Evolutionary conservation across 306 rosid species (phyloP).

Genomic region (Prunus padus): DNA sequence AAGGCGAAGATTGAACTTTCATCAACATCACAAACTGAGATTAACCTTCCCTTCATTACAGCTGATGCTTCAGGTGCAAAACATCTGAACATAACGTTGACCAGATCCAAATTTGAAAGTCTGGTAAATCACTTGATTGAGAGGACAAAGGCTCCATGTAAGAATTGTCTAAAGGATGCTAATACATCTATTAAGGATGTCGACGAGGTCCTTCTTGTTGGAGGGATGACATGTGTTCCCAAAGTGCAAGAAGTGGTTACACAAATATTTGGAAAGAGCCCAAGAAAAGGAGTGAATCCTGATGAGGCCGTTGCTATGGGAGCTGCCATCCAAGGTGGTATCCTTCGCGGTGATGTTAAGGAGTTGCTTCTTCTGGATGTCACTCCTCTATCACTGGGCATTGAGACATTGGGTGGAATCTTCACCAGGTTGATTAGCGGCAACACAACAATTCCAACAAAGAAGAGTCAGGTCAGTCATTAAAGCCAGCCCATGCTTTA

Average conservation of each 20-base stretch:
- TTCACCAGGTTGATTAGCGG: constrained; percentile 80
- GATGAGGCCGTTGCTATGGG: constrained; percentile 98
- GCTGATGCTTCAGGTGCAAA: constrained; percentile 97
- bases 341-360: constrained; percentile 96
- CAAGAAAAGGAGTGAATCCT: constrained; percentile 96
- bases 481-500: neutral
- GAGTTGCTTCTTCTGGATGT: constrained; percentile 86
- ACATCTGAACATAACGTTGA: constrained; percentile 83
- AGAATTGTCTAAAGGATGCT: constrained; percentile 88
- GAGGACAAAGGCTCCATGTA: constrained; percentile 80
- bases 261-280: constrained; percentile 76
- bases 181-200: constrained; percentile 68
- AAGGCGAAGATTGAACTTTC: constrained; percentile 94
- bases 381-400: constrained; percentile 94
- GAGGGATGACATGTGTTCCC: constrained; percentile 97
- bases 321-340: constrained; percentile 95
- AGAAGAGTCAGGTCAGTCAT: constrained; percentile 75
- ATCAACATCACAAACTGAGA: constrained; percentile 92
- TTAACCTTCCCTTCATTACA: constrained; percentile 86
- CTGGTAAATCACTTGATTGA: constrained; percentile 75
- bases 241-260: constrained; percentile 83
- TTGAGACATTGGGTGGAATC: constrained; percentile 91
- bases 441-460: constrained; percentile 91
- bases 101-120: constrained; percentile 84
- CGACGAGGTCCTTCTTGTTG: constrained; percentile 95